Evolutionary conservation across 2,329 filamentous ascomycete genomes (phyloP).

Genomic region (Epichloe hybrida): DNA sequence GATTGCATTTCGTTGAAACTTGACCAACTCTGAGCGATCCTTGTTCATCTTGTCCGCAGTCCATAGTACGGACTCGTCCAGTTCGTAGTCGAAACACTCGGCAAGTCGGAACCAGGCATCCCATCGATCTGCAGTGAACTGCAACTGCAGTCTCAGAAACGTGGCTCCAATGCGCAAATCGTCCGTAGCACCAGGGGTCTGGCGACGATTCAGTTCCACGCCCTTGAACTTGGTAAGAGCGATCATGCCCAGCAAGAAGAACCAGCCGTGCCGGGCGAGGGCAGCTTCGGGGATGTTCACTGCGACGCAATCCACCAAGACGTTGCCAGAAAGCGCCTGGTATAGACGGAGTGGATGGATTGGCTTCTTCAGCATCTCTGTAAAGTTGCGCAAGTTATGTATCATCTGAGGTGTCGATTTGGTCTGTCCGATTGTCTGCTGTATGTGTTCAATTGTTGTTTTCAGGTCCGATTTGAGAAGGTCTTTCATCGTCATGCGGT

Average conservation of each 20-base stretch:
- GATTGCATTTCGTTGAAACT: constrained; percentile 65
- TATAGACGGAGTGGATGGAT: constrained; percentile 73
- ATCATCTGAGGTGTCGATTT: constrained; percentile 69
- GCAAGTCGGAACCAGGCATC: constrained; percentile 83
- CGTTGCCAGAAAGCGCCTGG: constrained; percentile 64
- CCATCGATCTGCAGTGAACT: constrained; percentile 72
- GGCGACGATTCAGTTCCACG: constrained; percentile 56
- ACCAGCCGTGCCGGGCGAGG: constrained; percentile 76
- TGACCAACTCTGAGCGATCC: constrained; percentile 58
- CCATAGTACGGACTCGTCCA: constrained; percentile 81
- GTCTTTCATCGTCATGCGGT: constrained; percentile 79
- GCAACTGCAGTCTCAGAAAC: constrained; percentile 69
- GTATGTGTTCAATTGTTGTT: constrained; percentile 81
- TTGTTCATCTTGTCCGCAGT: constrained; percentile 85
- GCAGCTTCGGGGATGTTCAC: constrained; percentile 56
- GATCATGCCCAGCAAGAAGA: constrained; percentile 79
- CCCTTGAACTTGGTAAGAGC: constrained; percentile 71
- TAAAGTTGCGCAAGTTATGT: constrained; percentile 78
- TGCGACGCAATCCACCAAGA: constrained; percentile 57
- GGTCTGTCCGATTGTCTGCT: constrained; percentile 67
- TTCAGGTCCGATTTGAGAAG: constrained; percentile 84
- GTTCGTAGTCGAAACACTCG: constrained; percentile 75
- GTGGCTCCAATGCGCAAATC: constrained; percentile 71
- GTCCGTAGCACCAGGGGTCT: constrained; percentile 66
- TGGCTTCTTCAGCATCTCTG: constrained; percentile 66